These are phyloP conservation scores for Selaginella tamariscina DNA, from an alignment of 75 land plant genomes.

Conservation along the genomic window DNA sequence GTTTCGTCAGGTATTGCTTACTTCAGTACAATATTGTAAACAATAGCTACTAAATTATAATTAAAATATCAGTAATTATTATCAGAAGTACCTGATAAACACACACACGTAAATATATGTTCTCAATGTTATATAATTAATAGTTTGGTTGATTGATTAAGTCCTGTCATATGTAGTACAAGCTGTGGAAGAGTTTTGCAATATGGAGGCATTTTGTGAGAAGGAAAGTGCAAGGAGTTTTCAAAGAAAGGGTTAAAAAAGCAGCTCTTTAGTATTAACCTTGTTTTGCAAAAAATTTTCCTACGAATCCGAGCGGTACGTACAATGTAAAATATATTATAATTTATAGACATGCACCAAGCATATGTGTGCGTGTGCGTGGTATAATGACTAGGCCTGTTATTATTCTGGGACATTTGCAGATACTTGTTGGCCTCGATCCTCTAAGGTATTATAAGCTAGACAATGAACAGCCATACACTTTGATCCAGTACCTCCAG, in stretches of 20 bases:
- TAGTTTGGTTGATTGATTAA: neutral
- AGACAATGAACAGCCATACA: neutral
- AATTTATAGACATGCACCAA: neutral
- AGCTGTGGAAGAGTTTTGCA: constrained; percentile 26
- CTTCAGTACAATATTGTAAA: neutral
- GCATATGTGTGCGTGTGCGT: neutral
- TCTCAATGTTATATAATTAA: neutral
- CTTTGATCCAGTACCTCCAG: constrained; percentile 9
- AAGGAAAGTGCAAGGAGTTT: constrained; percentile 12
- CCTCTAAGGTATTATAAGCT: neutral
- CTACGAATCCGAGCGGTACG: constrained; percentile 24
- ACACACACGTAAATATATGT: too few species aligned
- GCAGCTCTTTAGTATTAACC: constrained; percentile 15
- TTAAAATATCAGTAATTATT: too few species aligned
- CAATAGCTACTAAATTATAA: neutral
- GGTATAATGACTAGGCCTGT: neutral
- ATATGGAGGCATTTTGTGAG: constrained; percentile 30
- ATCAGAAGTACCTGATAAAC: too few species aligned
- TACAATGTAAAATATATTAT: too few species aligned
- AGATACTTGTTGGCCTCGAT: neutral
- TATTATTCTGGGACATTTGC: too few species aligned
- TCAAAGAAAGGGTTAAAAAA: constrained; percentile 1
- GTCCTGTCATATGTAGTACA: constrained; percentile 16
- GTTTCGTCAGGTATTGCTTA: constrained; percentile 20
- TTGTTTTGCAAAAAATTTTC: constrained; percentile 16